phyloP scores from a whole-genome alignment of 345 rosid species.

The Brassica juncea region DNA sequence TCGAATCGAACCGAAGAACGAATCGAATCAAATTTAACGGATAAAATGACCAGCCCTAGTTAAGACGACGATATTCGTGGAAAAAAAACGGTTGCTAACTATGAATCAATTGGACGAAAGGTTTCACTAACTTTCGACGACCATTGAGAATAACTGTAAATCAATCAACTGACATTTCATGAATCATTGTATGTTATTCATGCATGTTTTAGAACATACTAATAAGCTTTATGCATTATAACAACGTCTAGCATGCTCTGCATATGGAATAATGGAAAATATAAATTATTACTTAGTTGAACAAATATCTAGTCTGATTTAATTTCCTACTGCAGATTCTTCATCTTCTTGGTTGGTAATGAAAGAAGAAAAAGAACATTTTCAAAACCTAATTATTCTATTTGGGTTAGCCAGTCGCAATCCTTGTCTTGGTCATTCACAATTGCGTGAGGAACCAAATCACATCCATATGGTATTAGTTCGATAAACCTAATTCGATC shows the following conservation, averaged over 20 bases:
- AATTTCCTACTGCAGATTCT: background rate
- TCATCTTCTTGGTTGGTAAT: background rate
- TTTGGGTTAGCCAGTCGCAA: background rate
- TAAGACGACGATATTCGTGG: background rate
- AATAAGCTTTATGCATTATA: background rate
- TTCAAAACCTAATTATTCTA: background rate
- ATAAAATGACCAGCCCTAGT: background rate
- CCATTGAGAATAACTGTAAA: background rate
- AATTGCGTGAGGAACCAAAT: background rate
- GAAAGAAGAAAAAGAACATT: background rate
- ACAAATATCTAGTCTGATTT: background rate
- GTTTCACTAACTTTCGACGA: conserved; percentile 2
- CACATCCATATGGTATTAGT: background rate
- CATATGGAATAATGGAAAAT: background rate
- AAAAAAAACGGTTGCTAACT: background rate
- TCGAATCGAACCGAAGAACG: too few relatives aligned
- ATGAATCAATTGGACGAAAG: background rate
- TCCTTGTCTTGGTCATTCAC: background rate
- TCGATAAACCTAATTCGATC: background rate
- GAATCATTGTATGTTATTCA: background rate
- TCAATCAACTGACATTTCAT: background rate
- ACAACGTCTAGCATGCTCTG: background rate
- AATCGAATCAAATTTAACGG: too few relatives aligned
- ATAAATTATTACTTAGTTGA: background rate
- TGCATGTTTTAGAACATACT: background rate